Base-by-base conservation (phyloP, 176 grass and related monocot species). In the Oryza rufipogon region DNA sequence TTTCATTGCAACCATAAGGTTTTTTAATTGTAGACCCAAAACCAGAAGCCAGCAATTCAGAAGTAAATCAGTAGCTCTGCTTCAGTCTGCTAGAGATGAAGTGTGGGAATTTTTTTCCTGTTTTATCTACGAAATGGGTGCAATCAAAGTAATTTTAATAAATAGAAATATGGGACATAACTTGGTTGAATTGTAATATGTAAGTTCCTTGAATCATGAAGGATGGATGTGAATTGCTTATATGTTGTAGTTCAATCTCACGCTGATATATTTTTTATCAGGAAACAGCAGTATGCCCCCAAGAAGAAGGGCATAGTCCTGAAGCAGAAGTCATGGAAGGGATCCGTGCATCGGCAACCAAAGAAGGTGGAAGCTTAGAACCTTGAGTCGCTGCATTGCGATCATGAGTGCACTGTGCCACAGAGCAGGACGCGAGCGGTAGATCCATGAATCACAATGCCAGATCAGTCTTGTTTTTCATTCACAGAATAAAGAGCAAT, bases 271-370 rank as follows among this genome's bases (percentile, higher is more conserved):
- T 61, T 68, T 68, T 68, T 68, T 30, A 42, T 61, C 70, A 90
- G 88, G 79, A 86, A 52, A 71, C 78, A 79, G 73, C 68, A 61
- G 25, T 74, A 80, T 79, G 74, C 79, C 1, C 68, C 88, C 16
- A 90, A 70, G 69, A 79, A 70, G 67, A 79, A 80, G 42, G 84
- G 89, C 65, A 44, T 87, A 12, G 69, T 63, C n/a, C 44, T 87
- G 80, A 87, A 80, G 80, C 68, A 75, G 11, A 87, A 77, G 68
- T 51, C 63, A 25, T 39, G 33, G 23, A 90, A 83, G 70, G 49
- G 86, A 10, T 70, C 80, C 36, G 15, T 68, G 22, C 80, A 46
- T 49, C 63, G 4, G 30, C 64, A 41, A 16, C 73, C 63, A 16
- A 87, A 77, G 67, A 85, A 76, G 79, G 22, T 89, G 34, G 25